These are phyloP conservation scores for Globisporangium nagaii DNA, from an alignment of 352 stramenopile species.

Conservation along the genomic window DNA sequence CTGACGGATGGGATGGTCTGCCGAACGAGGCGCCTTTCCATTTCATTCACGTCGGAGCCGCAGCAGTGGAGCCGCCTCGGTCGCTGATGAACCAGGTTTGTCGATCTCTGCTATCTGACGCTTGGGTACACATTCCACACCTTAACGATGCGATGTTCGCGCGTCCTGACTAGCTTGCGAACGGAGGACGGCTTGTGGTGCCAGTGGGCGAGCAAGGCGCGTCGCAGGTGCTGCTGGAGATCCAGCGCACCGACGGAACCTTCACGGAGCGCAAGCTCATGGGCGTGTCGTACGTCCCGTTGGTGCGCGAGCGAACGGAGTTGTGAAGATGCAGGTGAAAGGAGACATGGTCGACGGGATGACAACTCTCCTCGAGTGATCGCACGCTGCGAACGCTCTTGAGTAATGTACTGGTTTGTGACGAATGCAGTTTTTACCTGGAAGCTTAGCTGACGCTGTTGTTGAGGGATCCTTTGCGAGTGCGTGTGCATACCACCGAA, in stretches of 20 bases:
- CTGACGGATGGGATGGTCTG: slow-evolving; percentile 92
- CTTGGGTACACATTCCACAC: too few species aligned
- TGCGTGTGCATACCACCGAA: too few species aligned
- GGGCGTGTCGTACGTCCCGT: slow-evolving; percentile 70
- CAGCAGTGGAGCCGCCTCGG: slow-evolving; percentile 81
- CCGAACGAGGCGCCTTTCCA: slow-evolving; percentile 89
- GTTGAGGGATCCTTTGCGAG: too few species aligned
- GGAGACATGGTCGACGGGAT: background rate
- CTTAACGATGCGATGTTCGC: too few species aligned
- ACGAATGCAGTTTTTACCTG: too few species aligned
- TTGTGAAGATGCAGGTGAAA: background rate
- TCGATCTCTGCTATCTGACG: too few species aligned
- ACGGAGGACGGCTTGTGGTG: slow-evolving; percentile 90
- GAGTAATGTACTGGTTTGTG: too few species aligned
- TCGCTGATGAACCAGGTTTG: slow-evolving; percentile 86
- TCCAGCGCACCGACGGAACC: slow-evolving; percentile 35
- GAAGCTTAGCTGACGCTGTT: too few species aligned
- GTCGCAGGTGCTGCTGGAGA: slow-evolving; percentile 74
- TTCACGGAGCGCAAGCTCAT: slow-evolving; percentile 59
- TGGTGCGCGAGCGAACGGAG: slow-evolving; percentile 52
- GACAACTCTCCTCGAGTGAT: too few species aligned
- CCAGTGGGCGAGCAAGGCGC: slow-evolving; percentile 78
- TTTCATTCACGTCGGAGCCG: slow-evolving; percentile 96
- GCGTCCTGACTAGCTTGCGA: slow-evolving; percentile 20
- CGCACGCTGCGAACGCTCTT: too few species aligned